Conservation (phyloP, 108 stramenopile species). For the Fragilaria crotonensis region DNA sequence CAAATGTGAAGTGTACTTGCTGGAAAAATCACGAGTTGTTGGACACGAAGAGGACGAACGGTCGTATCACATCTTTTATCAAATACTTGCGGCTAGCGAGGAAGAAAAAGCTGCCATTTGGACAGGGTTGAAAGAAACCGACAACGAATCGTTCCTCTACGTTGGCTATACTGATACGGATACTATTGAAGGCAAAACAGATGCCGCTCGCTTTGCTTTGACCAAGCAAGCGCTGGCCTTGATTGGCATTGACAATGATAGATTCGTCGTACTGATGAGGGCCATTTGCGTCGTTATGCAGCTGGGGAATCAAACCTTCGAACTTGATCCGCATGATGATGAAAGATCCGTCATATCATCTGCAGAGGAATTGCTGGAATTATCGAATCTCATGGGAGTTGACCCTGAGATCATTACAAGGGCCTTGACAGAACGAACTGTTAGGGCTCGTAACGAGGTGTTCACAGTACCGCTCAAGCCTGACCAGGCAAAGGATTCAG, state of each 20-base stretch:
- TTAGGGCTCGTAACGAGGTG: slow-evolving; percentile 59
- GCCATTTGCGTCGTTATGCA: slow-evolving; percentile 77
- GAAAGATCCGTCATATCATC: slow-evolving; percentile 51
- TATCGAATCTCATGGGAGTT: slow-evolving; percentile 78
- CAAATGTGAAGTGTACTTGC: slow-evolving; percentile 83
- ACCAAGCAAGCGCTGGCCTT: slow-evolving; percentile 64
- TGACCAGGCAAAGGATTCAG: slow-evolving; percentile 71
- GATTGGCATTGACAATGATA: slow-evolving; percentile 65
- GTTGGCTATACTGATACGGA: slow-evolving; percentile 42
- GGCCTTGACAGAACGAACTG: slow-evolving; percentile 71
- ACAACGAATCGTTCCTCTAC: slow-evolving; percentile 59
- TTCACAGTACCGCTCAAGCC: slow-evolving; percentile 73
- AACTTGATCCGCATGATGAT: slow-evolving; percentile 33
- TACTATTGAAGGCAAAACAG: slow-evolving; percentile 75
- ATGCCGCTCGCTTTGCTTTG: slow-evolving; percentile 72
- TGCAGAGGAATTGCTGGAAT: slow-evolving; percentile 44
- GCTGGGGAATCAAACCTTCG: slow-evolving; percentile 82
- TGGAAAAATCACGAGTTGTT: slow-evolving; percentile 96
- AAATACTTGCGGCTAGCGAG: slow-evolving; percentile 85
- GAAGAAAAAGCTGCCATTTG: slow-evolving; percentile 57
- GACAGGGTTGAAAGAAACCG: slow-evolving; percentile 62
- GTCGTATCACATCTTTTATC: slow-evolving; percentile 99
- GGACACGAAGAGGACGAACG: slow-evolving; percentile 90
- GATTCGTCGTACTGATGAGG: slow-evolving; percentile 48
- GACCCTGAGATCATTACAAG: slow-evolving; percentile 25